Conservation (phyloP, 2,329 filamentous ascomycete genomes). For the Pseudogymnoascus sp. region DNA sequence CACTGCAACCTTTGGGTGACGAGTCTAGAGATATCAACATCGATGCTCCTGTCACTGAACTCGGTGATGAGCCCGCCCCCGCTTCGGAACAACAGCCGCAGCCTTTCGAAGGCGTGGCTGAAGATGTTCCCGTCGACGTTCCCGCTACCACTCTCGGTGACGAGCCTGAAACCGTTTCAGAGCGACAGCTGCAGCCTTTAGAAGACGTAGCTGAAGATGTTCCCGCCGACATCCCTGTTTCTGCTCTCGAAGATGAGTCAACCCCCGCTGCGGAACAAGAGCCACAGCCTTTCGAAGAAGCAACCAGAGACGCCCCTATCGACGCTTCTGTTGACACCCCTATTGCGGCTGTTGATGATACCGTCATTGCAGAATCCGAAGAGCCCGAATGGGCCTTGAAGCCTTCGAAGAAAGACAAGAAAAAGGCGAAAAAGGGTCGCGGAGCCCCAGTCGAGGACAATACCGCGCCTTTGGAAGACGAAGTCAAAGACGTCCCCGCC, state of each 20-base stretch:
- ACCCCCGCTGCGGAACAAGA: slow-evolving; percentile 6
- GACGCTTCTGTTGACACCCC: not conserved
- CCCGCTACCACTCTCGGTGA: not conserved
- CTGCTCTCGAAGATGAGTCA: not conserved
- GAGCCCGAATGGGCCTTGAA: not conserved
- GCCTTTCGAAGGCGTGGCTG: not conserved
- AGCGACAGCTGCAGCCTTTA: not conserved
- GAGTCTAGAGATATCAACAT: not conserved
- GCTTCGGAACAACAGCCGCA: slow-evolving; percentile 14
- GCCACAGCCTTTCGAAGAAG: slow-evolving; percentile 11
- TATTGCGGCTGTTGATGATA: not conserved
- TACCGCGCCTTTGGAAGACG: not conserved
- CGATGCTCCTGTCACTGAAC: not conserved
- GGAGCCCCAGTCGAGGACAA: not conserved
- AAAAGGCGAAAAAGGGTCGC: slow-evolving; percentile 17
- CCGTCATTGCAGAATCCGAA: not conserved
- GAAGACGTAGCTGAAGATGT: not conserved
- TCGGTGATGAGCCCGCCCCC: not conserved
- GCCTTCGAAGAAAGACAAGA: slow-evolving; percentile 34
- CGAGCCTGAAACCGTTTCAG: not conserved
- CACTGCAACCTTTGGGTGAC: not conserved
- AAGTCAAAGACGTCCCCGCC: not conserved
- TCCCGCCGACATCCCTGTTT: not conserved
- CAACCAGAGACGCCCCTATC: not conserved
- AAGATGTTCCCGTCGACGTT: not conserved